Percentiles rank a stretch among this genome's conserved stretches.
These are phyloP conservation scores for Byssothecium circinans DNA, from an alignment of 2,329 filamentous ascomycete species.

Conservation along the genomic window DNA sequence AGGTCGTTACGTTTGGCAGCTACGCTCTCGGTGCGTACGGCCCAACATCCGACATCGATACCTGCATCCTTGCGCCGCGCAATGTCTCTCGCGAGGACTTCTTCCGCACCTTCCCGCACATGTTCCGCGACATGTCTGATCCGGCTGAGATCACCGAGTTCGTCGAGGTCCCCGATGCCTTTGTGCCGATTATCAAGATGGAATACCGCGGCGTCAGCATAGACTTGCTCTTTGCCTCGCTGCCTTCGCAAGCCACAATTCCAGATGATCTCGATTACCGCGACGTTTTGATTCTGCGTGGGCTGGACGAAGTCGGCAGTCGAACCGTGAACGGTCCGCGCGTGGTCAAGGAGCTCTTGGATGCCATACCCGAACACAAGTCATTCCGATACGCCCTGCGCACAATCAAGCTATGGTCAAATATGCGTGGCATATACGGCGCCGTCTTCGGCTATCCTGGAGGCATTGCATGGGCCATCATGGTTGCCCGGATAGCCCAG, in stretches of 20 bases:
- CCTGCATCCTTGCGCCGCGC: constrained; percentile 86
- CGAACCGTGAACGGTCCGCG: constrained; percentile 91
- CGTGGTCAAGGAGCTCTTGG: constrained; percentile 89
- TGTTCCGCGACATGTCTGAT: constrained; percentile 75
- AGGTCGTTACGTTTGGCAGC: constrained; percentile 95
- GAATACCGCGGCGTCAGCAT: constrained; percentile 90
- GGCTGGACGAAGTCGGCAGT: constrained; percentile 82
- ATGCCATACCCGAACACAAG: constrained; percentile 83
- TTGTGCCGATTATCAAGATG: constrained; percentile 96
- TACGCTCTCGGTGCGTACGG: constrained; percentile 93
- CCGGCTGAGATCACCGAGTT: constrained; percentile 81
- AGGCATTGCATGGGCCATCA: constrained; percentile 97
- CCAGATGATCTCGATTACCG: constrained; percentile 71
- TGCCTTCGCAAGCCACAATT: constrained; percentile 46
- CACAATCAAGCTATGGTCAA: constrained; percentile 95
- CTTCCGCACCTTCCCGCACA: constrained; percentile 82
- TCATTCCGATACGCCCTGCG: constrained; percentile 87
- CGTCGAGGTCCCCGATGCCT: constrained; percentile 83
- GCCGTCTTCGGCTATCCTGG: constrained; percentile 97
- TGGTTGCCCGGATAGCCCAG: constrained; percentile 93
- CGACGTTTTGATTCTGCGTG: constrained; percentile 81
- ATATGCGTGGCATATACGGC: constrained; percentile 87
- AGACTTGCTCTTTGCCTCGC: constrained; percentile 72
- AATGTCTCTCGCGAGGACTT: constrained; percentile 89
- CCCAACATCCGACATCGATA: constrained; percentile 98